Evolutionary conservation across 2,329 filamentous ascomycete genomes (phyloP).

Genomic region (Davidsoniella virescens): DNA sequence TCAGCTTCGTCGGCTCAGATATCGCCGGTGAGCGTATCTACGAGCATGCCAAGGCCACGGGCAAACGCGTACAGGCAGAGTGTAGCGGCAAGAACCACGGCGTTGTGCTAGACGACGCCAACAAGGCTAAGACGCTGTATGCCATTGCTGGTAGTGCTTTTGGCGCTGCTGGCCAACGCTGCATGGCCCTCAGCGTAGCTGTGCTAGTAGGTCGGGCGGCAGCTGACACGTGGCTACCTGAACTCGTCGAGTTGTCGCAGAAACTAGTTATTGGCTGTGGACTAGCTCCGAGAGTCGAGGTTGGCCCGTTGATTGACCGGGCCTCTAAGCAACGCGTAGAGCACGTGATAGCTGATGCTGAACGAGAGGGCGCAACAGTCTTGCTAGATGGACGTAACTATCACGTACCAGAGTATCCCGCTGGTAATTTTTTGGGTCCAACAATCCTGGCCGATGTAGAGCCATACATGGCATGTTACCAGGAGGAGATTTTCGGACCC

Average conservation of each 20-base stretch:
- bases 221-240: slow-evolving; percentile 38
- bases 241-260: slow-evolving; percentile 46
- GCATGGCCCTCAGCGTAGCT: slow-evolving; percentile 42
- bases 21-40: slow-evolving; percentile 56
- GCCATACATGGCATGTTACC: slow-evolving; percentile 16
- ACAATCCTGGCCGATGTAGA: slow-evolving; percentile 16
- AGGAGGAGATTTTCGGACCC: slow-evolving; percentile 20
- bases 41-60: slow-evolving; percentile 47
- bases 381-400: slow-evolving; percentile 16
- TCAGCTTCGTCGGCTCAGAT: slow-evolving; percentile 64
- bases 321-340: slow-evolving; percentile 15
- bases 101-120: slow-evolving; percentile 48
- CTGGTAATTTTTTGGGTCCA: slow-evolving; percentile 17
- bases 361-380: slow-evolving; percentile 15
- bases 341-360: slow-evolving; percentile 15
- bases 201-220: slow-evolving; percentile 50
- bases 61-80: slow-evolving; percentile 52
- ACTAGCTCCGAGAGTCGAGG: slow-evolving; percentile 13
- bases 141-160: slow-evolving; percentile 28
- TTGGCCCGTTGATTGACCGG: slow-evolving; percentile 16
- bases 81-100: slow-evolving; percentile 51
- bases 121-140: slow-evolving; percentile 46
- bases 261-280: slow-evolving; percentile 22
- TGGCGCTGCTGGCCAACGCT: slow-evolving; percentile 40
- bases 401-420: slow-evolving; percentile 15